Conservation (phyloP, 2,329 filamentous ascomycete species). For the Fusarium illudens region DNA sequence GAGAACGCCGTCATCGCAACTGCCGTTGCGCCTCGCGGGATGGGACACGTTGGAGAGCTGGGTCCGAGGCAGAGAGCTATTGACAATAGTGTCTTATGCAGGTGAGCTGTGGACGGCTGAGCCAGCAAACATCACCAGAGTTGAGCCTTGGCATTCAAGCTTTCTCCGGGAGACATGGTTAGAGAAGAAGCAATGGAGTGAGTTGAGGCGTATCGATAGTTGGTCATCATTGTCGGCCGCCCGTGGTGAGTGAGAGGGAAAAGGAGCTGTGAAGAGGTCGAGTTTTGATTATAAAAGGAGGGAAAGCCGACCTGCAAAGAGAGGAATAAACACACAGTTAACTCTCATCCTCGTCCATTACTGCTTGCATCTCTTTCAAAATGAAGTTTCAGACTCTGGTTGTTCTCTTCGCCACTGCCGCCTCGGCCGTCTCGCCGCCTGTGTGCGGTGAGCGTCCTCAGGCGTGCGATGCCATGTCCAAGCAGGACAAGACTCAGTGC, state of each 20-base stretch:
- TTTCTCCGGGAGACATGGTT: not conserved
- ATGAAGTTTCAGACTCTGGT: not conserved
- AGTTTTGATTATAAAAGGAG: not conserved
- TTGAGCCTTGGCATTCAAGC: not conserved
- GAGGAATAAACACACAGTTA: not conserved
- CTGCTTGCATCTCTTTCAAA: not conserved
- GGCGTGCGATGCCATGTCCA: not conserved
- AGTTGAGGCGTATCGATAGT: not conserved
- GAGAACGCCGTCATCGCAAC: not conserved
- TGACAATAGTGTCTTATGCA: not conserved
- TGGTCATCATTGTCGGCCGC: not conserved
- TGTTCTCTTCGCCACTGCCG: not conserved
- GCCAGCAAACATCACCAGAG: not conserved
- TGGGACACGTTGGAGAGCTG: too few relatives aligned
- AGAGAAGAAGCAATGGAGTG: not conserved
- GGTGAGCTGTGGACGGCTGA: not conserved
- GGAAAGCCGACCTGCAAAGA: not conserved
- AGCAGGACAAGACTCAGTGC: not conserved
- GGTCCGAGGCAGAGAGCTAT: not conserved
- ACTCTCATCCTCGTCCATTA: not conserved
- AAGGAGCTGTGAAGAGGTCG: not conserved
- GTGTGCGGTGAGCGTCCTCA: not conserved
- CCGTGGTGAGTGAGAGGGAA: not conserved
- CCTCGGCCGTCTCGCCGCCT: not conserved
- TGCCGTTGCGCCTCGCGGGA: not conserved